Evolutionary conservation across 345 rosid species (phyloP).

Genomic region (Abelmoschus esculentus): DNA sequence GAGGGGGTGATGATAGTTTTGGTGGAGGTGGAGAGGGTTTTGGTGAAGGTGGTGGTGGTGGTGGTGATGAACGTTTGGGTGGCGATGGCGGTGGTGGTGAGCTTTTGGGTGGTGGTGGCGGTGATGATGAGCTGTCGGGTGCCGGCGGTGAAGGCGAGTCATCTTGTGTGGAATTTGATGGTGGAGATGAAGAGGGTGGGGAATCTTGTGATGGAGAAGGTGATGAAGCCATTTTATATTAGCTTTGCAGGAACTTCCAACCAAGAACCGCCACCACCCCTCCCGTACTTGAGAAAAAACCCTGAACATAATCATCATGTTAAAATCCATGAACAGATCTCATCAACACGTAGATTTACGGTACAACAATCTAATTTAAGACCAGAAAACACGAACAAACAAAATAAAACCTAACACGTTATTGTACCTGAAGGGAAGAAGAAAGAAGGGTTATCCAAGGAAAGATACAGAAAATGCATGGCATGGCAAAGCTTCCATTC

Average conservation of each 20-base stretch:
- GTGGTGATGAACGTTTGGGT: neutral
- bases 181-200: slow-evolving; percentile 21
- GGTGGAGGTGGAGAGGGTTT: slow-evolving; percentile 10
- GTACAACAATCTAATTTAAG: no score
- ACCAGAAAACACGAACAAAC: neutral
- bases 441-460: slow-evolving; percentile 25
- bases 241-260: slow-evolving; percentile 15
- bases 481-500: slow-evolving; percentile 30
- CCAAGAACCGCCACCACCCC: slow-evolving; percentile 36
- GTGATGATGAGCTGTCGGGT: slow-evolving; percentile 13
- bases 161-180: neutral
- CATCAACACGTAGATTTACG: no score
- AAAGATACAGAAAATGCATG: slow-evolving; percentile 21
- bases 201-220: slow-evolving; percentile 46
- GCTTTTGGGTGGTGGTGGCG: slow-evolving; percentile 2
- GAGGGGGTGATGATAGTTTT: neutral
- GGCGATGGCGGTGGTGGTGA: neutral
- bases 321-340: neutral
- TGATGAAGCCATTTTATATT: slow-evolving; percentile 39
- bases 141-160: neutral
- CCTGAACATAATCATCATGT: slow-evolving; percentile 20
- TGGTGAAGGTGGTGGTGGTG: neutral
- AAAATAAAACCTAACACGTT: neutral
- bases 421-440: slow-evolving; percentile 29
- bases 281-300: slow-evolving; percentile 23